Evolutionary conservation across 192 early-diverging fungal species (phyloP), one percentile per base, ranked within the genome.

Genomic region (Coemansia sp.): DNA sequence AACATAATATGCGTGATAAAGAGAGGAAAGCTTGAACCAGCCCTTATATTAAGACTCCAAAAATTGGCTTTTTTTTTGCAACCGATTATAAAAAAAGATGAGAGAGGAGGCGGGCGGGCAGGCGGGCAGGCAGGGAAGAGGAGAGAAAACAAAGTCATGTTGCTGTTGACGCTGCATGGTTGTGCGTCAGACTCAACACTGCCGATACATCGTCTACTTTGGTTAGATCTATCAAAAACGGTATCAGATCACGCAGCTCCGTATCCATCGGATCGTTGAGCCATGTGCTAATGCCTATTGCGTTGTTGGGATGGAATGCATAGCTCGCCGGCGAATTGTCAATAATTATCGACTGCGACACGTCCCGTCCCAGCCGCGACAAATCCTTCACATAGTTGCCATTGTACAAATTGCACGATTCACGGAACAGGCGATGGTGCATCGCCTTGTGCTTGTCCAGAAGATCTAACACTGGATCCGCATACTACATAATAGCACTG

Each of bases 301-400:
- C 96, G 73, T 99, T 99, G 34, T 87, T 83, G 14, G 89, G 88
- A 62, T 99, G 96, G 76, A 99, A 94, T 42, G 91, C 83, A 71
- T 96, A 97, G 61, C 88, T 92, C n/a, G 91, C 88, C 15, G 94
- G 93, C 18, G 90, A 93, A 80, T 97, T 97, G 80, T 99, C 96
- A 41, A 97, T 83, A 56, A 99, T 96, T 37, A 97, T 91, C 2
- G 88, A 84, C 54, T 87, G 80, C 23, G 79, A 84, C 26, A 99
- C 63, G 41, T 92, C 83, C 18, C 94, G 85, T 16, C 96, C 93
- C 42, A 97, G 82, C 70, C 87, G 84, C 53, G 85, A 88, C 32
- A 98, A 71, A 62, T 97, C 94, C 86, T 99, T 99, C 56, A 97
- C 93, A 64, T 99, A 97, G 74, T 91, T 94, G 40, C 96, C 96